Percentiles rank a stretch among this genome's conserved stretches.
Conservation (phyloP, 2,329 filamentous ascomycete genomes). For the Trichoderma sp. region DNA sequence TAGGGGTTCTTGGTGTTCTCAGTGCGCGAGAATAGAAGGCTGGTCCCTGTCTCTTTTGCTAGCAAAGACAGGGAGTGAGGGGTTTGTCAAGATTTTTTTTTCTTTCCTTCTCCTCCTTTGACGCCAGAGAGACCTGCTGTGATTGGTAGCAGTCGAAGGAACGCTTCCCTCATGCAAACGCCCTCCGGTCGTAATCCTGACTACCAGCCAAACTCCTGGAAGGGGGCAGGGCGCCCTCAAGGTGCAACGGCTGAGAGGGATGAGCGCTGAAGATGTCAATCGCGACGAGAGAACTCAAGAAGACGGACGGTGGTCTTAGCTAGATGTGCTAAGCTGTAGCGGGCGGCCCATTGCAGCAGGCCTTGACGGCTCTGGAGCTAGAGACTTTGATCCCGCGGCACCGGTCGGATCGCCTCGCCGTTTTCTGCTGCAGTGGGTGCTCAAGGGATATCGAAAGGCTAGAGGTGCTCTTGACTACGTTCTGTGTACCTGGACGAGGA, state of each 20-base stretch:
- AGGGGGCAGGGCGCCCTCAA: neutral
- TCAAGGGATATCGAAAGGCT: neutral
- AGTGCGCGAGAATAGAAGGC: constrained; percentile 18
- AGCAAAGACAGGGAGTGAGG: constrained; percentile 18
- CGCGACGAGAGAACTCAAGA: neutral
- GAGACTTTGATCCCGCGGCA: constrained; percentile 26
- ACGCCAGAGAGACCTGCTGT: neutral
- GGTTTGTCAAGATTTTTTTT: constrained; percentile 5
- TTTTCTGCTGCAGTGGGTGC: constrained; percentile 10
- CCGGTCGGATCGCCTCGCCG: constrained; percentile 22
- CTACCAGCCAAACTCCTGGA: neutral
- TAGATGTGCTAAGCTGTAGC: constrained; percentile 15
- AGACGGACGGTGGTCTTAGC: neutral
- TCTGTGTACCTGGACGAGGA: neutral
- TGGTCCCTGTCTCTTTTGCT: constrained; percentile 23
- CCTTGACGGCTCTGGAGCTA: constrained; percentile 13
- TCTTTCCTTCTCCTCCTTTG: neutral
- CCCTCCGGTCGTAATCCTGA: neutral
- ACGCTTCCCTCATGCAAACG: neutral
- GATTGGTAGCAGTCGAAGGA: neutral
- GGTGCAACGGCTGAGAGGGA: too few species aligned
- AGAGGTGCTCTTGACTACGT: neutral
- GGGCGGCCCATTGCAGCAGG: constrained; percentile 22
- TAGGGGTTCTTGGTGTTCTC: constrained; percentile 15
- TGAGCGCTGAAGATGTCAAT: neutral